Evolutionary conservation across 2,329 filamentous ascomycete species (phyloP), one percentile per base, ranked within the genome.

Genomic region (Botrytis galanthina): DNA sequence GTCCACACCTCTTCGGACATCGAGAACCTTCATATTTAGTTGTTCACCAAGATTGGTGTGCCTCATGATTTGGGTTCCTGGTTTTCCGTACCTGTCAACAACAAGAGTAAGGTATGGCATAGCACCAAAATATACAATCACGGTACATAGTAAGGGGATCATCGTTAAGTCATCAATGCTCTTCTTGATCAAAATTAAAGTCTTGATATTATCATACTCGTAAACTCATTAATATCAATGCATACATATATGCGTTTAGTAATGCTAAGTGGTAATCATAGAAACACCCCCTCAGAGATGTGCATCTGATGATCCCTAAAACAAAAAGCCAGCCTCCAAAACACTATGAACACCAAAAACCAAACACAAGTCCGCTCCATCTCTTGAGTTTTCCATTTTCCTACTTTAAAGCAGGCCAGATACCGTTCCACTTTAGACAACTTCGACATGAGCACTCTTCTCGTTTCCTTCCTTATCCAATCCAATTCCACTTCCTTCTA

Each of bases 401-500:
- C 18, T 10, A 22, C n/a, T 42, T 26, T 51, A 26, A 54, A 67
- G 26, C 14, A 20, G 12, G 44, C 14, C 1, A 42, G 44, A 54
- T 37, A 74, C n/a, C 46, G 42, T 57, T 26, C 35, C 4, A n/a
- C 22, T 42, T 22, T 57, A 67, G 48, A 61, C 66, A 26, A 63
- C 46, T 59, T 73, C 72, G 22, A 70, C 66, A 59, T 73, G 59
- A 20, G 66, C 32, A 29, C 75, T 61, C 64, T 77, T 75, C 74
- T 76, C 77, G 68, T 72, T 63, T 12, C 76, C 78, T 37, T 54
- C 66, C 32, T 70, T 73, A 8, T 72, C 62, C 22, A 79, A 64
- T 18, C 75, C 76, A 29, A 75, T 67, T 16, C 71, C 71, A 29
- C 48, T 48, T 9, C 71, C 63, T 54, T 72, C 71, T 2, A 72